Evolutionary conservation across 352 stramenopile genomes (phyloP).

Genomic region (Peronospora belbahrii): DNA sequence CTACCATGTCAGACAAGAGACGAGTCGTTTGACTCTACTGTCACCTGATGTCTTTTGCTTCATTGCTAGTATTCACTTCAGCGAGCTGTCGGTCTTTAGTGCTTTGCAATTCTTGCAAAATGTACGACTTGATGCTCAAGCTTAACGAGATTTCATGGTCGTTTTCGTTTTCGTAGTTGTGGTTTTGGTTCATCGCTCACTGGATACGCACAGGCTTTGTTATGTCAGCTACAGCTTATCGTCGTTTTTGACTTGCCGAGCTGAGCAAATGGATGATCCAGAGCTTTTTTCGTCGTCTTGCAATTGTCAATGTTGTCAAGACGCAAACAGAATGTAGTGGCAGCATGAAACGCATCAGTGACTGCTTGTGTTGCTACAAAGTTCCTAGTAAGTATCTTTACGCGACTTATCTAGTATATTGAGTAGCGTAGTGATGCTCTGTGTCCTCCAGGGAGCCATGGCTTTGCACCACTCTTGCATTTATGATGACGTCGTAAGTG

Average conservation of each 20-base stretch:
- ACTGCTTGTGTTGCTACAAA: constrained; percentile 7
- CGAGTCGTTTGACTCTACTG: neutral
- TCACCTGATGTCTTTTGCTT: neutral
- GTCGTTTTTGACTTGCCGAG: neutral
- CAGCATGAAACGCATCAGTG: constrained; percentile 13
- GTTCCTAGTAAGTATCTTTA: constrained; percentile 2
- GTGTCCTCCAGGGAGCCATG: constrained; percentile 12
- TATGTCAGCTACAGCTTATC: too few species aligned
- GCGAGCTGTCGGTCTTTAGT: constrained; percentile 9
- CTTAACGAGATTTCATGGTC: constrained; percentile 17
- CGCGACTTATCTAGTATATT: constrained; percentile 31
- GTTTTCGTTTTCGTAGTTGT: constrained; percentile 2
- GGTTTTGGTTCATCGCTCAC: too few species aligned
- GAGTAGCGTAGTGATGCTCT: constrained; percentile 32
- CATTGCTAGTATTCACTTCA: constrained; percentile 1
- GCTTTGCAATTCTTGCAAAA: constrained; percentile 7
- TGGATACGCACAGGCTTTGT: too few species aligned
- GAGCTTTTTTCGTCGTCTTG: constrained; percentile 4
- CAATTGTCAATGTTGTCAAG: constrained; percentile 4
- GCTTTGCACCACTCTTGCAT: constrained; percentile 27
- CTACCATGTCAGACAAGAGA: neutral
- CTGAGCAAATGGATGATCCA: neutral
- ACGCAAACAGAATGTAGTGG: constrained; percentile 14
- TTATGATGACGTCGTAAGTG: constrained; percentile 35
- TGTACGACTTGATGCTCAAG: neutral